phyloP scores from a whole-genome alignment of 202 grass and related monocot genomes.

The Brachypodium distachyon region DNA sequence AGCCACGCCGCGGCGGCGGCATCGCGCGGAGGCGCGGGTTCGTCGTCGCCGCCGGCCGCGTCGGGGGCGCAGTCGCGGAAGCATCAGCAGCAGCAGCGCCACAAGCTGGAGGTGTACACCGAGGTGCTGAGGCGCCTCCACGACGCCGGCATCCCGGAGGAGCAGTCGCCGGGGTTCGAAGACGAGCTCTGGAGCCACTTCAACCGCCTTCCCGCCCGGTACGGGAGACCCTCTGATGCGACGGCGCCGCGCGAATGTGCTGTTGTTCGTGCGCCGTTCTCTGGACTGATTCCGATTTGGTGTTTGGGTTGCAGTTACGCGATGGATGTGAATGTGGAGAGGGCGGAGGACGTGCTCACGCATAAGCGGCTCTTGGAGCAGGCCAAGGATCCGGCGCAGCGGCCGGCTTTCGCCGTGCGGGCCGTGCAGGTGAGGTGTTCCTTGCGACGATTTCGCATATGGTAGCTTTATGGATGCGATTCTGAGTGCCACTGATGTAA shows the following conservation, averaged over 20 bases:
- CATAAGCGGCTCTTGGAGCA: slow-evolving; percentile 67
- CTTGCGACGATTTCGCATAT: background rate
- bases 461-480: background rate
- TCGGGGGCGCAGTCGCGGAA: slow-evolving; percentile 41
- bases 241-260: background rate
- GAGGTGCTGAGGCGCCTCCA: slow-evolving; percentile 69
- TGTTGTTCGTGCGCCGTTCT: background rate
- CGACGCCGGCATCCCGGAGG: slow-evolving; percentile 37
- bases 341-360: slow-evolving; percentile 88
- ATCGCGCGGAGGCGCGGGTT: background rate
- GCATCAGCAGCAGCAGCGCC: slow-evolving; percentile 58
- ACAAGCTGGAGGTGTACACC: slow-evolving; percentile 71
- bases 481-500: background rate
- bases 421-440: slow-evolving; percentile 60
- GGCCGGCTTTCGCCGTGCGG: slow-evolving; percentile 66
- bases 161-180: slow-evolving; percentile 44
- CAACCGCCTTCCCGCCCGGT: slow-evolving; percentile 82
- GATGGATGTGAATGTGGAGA: slow-evolving; percentile 92
- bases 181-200: slow-evolving; percentile 79
- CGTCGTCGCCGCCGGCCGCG: slow-evolving; percentile 22
- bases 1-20: slow-evolving; percentile 38
- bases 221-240: background rate
- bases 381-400: slow-evolving; percentile 56
- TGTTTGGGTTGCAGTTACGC: slow-evolving; percentile 45
- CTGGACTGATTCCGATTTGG: slow-evolving; percentile 12